phyloP scores from a whole-genome alignment of 495 filamentous ascomycete species.

The Sphaerosporella brunnea region DNA sequence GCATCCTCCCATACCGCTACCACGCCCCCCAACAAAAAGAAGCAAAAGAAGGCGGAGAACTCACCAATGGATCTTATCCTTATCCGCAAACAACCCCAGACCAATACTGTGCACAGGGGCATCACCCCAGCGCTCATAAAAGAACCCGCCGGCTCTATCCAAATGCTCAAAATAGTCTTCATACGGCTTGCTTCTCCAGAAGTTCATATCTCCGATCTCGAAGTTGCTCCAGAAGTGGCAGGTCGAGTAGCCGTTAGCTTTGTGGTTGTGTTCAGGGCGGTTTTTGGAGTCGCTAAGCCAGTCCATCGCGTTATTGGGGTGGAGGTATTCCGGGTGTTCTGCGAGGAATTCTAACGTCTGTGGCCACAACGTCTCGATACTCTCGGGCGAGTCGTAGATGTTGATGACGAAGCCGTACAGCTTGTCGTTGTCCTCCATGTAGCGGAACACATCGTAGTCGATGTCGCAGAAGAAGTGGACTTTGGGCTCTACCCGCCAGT shows the following conservation, averaged over 20 bases:
- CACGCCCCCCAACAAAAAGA: too few species aligned
- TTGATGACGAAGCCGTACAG: conserved; percentile 99
- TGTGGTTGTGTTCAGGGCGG: conserved; percentile 59
- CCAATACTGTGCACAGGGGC: conserved; percentile 94
- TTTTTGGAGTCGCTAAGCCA: conserved; percentile 68
- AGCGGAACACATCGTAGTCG: conserved; percentile 97
- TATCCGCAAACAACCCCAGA: conserved; percentile 83
- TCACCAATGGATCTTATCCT: conserved; percentile 84
- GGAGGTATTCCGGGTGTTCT: conserved; percentile 63
- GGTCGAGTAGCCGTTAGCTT: conserved; percentile 88
- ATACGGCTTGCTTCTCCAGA: conserved; percentile 84
- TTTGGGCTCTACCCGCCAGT: conserved; percentile 98
- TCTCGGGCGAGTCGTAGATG: conserved; percentile 77
- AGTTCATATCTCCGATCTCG: conserved; percentile 86
- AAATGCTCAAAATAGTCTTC: conserved; percentile 93
- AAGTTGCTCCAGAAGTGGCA: conserved; percentile 99
- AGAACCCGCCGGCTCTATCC: conserved; percentile 89
- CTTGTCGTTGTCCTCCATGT: conserved; percentile 93
- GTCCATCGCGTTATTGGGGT: conserved; percentile 63
- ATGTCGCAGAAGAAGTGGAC: conserved; percentile 99
- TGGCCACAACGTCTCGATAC: conserved; percentile 83
- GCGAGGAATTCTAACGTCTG: conserved; percentile 78
- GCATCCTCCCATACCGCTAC: too few species aligned
- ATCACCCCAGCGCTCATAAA: conserved; percentile 98
- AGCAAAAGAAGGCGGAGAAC: too few species aligned